Percentiles rank a stretch among this genome's conserved stretches.
These are phyloP conservation scores for Metarhizium guizhouense DNA, from an alignment of 2,329 filamentous ascomycete species.

Conservation along the genomic window DNA sequence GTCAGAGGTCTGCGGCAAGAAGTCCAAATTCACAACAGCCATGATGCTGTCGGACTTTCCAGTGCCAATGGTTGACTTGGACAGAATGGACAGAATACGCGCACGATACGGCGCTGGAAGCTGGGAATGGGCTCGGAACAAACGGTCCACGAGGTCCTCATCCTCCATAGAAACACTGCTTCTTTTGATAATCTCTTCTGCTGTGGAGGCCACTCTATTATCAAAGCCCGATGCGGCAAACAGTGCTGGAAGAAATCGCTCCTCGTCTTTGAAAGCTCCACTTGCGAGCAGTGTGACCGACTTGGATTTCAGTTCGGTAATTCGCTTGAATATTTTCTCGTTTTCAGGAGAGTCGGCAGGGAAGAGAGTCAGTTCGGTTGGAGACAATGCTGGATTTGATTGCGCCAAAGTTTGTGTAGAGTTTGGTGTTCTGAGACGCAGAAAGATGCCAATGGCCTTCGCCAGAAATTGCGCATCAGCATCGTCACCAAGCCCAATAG, in stretches of 20 bases:
- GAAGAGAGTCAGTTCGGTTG: slow-evolving; percentile 21
- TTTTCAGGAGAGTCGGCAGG: slow-evolving; percentile 40
- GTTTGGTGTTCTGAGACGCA: slow-evolving; percentile 33
- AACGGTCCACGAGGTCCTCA: slow-evolving; percentile 45
- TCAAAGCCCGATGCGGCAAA: slow-evolving; percentile 79
- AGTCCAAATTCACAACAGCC: slow-evolving; percentile 61
- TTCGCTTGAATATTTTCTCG: slow-evolving; percentile 43
- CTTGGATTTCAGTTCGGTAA: slow-evolving; percentile 42
- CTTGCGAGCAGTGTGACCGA: slow-evolving; percentile 68
- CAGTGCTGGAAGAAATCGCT: slow-evolving; percentile 76
- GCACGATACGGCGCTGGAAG: slow-evolving; percentile 65
- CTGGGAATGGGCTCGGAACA: slow-evolving; percentile 69
- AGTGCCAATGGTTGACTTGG: slow-evolving; percentile 68
- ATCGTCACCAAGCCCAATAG: slow-evolving; percentile 55
- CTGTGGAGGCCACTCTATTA: slow-evolving; percentile 71
- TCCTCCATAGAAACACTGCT: slow-evolving; percentile 68
- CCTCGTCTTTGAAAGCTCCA: slow-evolving; percentile 73
- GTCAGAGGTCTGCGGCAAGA: slow-evolving; percentile 23
- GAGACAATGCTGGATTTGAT: slow-evolving; percentile 24
- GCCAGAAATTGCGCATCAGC: slow-evolving; percentile 69
- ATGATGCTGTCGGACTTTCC: slow-evolving; percentile 60
- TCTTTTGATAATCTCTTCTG: slow-evolving; percentile 81
- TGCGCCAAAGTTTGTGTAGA: slow-evolving; percentile 21
- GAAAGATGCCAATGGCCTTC: slow-evolving; percentile 65
- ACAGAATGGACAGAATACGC: slow-evolving; percentile 65